Evolutionary conservation across 495 filamentous ascomycete species (phyloP), one percentile per base, ranked within the genome.

Genomic region (Penicillium cosmopolitanum): DNA sequence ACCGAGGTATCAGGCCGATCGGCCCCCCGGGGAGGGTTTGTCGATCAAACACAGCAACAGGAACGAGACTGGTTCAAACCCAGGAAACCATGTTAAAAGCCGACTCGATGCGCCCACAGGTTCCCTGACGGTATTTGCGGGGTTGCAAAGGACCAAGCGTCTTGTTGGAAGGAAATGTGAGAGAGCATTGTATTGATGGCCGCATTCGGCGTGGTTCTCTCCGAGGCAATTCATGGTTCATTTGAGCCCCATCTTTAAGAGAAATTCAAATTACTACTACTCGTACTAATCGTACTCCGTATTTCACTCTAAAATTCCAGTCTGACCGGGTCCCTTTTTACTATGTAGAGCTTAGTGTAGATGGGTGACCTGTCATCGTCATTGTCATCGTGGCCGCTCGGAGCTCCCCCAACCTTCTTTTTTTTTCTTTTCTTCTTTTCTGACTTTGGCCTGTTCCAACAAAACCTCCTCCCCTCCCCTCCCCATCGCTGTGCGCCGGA

Each of bases 1-100:
- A 67, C 64, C 64, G 64, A 66, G 64, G 64, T 25, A 63, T 52
- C 51, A 50, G 44, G 36, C 57, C 57, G 64, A 66, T 60, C 59
- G 50, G 56, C 40, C 51, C 40, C 51, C 42, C 42, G 15, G 63
- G 10, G 55, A 36, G 46, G 40, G 34, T 52, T 61, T 62, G 63
- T 66, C 60, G 63, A 66, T 66, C 63, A 33, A 58, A 54, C 42
- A 52, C 38, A 55, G 46, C 23, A 23, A 55, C 44, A 53, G 55
- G 33, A 55, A 52, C 55, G 51, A 64, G 50, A 31, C 34, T 60
- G 18, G 56, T 18, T 36, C 54, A 21, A 55, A 19, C 46, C 23
- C 44, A 53, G 44, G 38, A 43, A 55, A 50, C 59, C 52, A 42
- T 33, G 61, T 53, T 34, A 40, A 44, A 46, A 43, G 25, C 47